A percentile compares a stretch with the other conserved stretches of the same genome.
These are phyloP conservation scores for Metschnikowia noctiluminum DNA, from an alignment of 805 yeast species.

Conservation along the genomic window DNA sequence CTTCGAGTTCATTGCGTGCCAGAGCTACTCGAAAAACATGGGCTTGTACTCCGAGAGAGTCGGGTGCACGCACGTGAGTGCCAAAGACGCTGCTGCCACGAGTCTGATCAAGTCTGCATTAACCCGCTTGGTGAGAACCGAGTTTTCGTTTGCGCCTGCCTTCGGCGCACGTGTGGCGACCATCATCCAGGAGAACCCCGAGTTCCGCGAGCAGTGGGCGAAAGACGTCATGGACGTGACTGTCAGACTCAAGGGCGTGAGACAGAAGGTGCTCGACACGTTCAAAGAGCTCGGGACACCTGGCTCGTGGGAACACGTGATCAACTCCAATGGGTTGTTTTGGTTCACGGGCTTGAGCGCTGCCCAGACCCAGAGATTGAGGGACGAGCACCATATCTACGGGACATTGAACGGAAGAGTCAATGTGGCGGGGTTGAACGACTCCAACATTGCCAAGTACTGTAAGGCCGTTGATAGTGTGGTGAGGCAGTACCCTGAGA, in stretches of 20 bases:
- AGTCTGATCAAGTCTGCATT: slow-evolving; percentile 24
- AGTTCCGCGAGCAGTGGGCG: slow-evolving; percentile 30
- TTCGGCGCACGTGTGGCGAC: slow-evolving; percentile 44
- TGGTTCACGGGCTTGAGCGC: slow-evolving; percentile 42
- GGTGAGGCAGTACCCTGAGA: slow-evolving; percentile 24
- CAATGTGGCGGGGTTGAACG: slow-evolving; percentile 44
- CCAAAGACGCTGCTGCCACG: slow-evolving; percentile 7
- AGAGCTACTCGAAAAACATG: slow-evolving; percentile 41
- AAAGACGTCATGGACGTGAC: slow-evolving; percentile 31
- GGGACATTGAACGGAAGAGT: slow-evolving; percentile 39
- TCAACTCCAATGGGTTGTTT: slow-evolving; percentile 40
- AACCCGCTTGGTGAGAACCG: slow-evolving; percentile 34
- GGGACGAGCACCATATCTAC: slow-evolving; percentile 36
- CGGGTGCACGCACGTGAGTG: slow-evolving; percentile 34
- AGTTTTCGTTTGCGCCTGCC: slow-evolving; percentile 46
- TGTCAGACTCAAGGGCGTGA: slow-evolving; percentile 29
- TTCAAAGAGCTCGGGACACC: slow-evolving; percentile 38
- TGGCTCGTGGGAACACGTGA: slow-evolving; percentile 40
- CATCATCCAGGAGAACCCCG: slow-evolving; percentile 26
- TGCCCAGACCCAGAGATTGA: slow-evolving; percentile 31
- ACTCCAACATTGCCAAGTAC: slow-evolving; percentile 35
- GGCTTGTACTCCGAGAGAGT: slow-evolving; percentile 41
- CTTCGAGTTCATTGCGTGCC: slow-evolving; percentile 26
- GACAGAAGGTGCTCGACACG: slow-evolving; percentile 27
- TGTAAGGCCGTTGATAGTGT: slow-evolving; percentile 36